Percentiles rank a stretch among this genome's conserved stretches.
These are phyloP conservation scores for Penicillium odoratum DNA, from an alignment of 495 filamentous ascomycete species.

Conservation along the genomic window DNA sequence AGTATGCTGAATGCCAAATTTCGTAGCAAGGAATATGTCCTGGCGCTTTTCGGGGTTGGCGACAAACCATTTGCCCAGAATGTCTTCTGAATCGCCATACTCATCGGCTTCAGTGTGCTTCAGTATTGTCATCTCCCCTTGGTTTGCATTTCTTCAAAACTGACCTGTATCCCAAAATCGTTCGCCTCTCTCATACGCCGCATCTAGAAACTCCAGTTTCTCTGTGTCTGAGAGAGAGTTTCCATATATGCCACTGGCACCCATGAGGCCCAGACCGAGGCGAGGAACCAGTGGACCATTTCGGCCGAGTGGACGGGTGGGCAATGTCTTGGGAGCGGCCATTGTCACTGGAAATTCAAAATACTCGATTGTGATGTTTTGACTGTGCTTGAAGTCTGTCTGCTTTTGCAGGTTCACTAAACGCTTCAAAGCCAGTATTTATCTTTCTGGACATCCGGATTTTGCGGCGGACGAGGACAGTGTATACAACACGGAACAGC, in stretches of 20 bases:
- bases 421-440: constrained; percentile 1
- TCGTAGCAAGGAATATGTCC: constrained; percentile 60
- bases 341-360: background rate
- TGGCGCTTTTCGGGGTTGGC: constrained; percentile 52
- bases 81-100: constrained; percentile 40
- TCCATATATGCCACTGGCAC: constrained; percentile 50
- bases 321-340: constrained; percentile 12
- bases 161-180: constrained; percentile 58
- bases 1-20: constrained; percentile 48
- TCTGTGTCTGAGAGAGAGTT: constrained; percentile 34
- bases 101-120: constrained; percentile 42
- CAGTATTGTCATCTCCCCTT: background rate
- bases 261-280: constrained; percentile 60
- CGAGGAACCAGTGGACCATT: constrained; percentile 56
- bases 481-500: background rate
- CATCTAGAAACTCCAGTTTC: constrained; percentile 43
- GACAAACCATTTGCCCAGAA: constrained; percentile 59
- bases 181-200: constrained; percentile 52
- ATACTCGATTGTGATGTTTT: no score
- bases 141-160: background rate
- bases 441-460: background rate
- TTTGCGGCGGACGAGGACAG: constrained; percentile 13
- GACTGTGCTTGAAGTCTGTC: background rate
- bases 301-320: constrained; percentile 49
- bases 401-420: background rate